These are phyloP conservation scores for Wallacemonas sp. DNA, from an alignment of 208 protist species.

Conservation along the genomic window DNA sequence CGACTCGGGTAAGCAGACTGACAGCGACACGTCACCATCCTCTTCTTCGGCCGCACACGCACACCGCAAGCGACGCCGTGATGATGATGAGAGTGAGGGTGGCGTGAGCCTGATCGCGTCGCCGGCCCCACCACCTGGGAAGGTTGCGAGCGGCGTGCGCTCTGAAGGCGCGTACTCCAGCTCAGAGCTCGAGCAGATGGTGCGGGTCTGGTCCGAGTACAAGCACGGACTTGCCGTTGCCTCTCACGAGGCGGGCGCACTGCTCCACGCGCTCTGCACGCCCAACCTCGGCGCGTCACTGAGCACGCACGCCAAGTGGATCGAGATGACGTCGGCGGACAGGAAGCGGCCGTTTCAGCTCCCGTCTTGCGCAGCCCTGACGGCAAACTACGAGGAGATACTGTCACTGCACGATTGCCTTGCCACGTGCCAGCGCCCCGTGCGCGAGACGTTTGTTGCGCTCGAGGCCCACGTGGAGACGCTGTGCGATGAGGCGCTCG, in stretches of 20 bases:
- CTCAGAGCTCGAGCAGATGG: slow-evolving; percentile 1
- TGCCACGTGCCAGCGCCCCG: slow-evolving; percentile 48
- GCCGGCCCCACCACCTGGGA: neutral
- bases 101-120: slow-evolving; percentile 4
- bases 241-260: slow-evolving; percentile 20
- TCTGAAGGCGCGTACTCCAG: neutral
- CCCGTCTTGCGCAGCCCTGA: slow-evolving; percentile 27
- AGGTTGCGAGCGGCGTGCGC: slow-evolving; percentile 4
- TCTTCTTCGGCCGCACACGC: neutral
- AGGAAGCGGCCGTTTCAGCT: slow-evolving; percentile 20
- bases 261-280: slow-evolving; percentile 37
- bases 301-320: slow-evolving; percentile 58
- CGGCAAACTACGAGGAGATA: slow-evolving; percentile 44
- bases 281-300: slow-evolving; percentile 24
- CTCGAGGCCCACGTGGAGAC: slow-evolving; percentile 48
- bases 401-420: slow-evolving; percentile 62
- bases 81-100: neutral
- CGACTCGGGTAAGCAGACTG: too few species aligned
- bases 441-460: slow-evolving; percentile 39
- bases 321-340: slow-evolving; percentile 27
- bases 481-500: slow-evolving; percentile 50
- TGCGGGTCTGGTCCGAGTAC: slow-evolving; percentile 25
- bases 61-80: neutral
- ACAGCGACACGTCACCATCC: neutral
- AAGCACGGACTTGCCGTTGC: slow-evolving; percentile 28